A percentile compares a stretch with the other conserved stretches of the same genome.
Evolutionary conservation across 352 stramenopile species (phyloP).

Genomic region (Phytophthora citrophthora): DNA sequence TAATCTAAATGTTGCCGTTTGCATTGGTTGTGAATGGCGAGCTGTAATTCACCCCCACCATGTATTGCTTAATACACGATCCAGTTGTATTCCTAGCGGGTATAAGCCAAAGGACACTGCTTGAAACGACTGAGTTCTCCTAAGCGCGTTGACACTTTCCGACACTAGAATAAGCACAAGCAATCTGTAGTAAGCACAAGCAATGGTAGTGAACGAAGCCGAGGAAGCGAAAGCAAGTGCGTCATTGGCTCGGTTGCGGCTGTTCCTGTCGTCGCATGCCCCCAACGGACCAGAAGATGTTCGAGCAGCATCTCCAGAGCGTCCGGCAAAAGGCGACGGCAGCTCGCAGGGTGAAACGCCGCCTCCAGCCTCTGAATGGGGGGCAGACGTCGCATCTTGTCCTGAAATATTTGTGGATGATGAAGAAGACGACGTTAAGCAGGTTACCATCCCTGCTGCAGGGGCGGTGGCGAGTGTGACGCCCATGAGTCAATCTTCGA

Average conservation of each 20-base stretch:
- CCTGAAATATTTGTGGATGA: conserved; percentile 23
- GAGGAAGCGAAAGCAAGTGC: conserved; percentile 28
- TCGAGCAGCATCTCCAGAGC: conserved; percentile 8
- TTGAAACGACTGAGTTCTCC: conserved; percentile 25
- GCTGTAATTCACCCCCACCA: no score
- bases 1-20: conserved; percentile 1
- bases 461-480: conserved; percentile 55
- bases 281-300: conserved; percentile 24
- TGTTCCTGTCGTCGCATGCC: conserved; percentile 49
- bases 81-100: neutral
- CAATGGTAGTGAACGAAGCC: conserved; percentile 27
- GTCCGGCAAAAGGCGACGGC: conserved; percentile 1
- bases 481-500: conserved; percentile 46
- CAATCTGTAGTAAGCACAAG: no score
- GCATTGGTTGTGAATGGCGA: neutral
- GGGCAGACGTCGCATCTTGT: neutral
- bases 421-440: conserved; percentile 21
- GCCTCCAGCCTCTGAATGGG: neutral
- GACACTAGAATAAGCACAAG: conserved; percentile 20
- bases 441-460: conserved; percentile 38
- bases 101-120: conserved; percentile 20
- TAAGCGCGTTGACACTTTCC: neutral
- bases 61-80: neutral
- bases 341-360: neutral
- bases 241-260: conserved; percentile 39